Base-by-base conservation (phyloP, 768 basidiomycete genomes). In the Tricholoma flavovirens region DNA sequence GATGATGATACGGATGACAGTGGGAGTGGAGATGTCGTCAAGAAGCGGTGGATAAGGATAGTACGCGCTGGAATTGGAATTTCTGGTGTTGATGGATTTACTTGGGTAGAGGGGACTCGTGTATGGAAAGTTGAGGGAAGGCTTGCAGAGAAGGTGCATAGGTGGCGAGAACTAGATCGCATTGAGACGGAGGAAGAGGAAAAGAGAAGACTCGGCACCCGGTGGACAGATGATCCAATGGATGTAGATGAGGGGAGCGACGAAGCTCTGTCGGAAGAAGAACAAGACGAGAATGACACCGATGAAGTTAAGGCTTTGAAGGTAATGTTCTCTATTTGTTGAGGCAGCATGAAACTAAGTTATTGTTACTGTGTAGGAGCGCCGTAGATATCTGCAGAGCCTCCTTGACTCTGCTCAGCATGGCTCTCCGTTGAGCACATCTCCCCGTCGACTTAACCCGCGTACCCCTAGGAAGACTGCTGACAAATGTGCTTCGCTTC, bases 241-340 rank as follows among this genome's bases (percentile, higher is more conserved):
- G 88, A 90, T 54, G 72, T 88, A 1, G 90, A 90, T 61, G 83
- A 81, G 4, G 82, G 79, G 38, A 71, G 69, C 3, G 77, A 72
- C 11, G 80, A 75, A 14, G 60, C 59, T 5, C 67, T 71, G 1
- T 69, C 69, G 1, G 83, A 77, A 10, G 83, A 82, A 26, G 80
- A 71, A 61, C 83, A 85, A 22, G 83, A 87, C 53, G 84, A 83
- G 57, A 77, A 81, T 42, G 89, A 91, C 65, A 77, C 83, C 8
- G 82, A 83, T 19, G 85, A 89, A 64, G 82, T 95, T 35, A 84
- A 79, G 63, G 86, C 79, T n/a, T 77, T 95, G 53, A 93, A 92
- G 84, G 91, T 90, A 65, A 51, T 71, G 61, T 22, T 57, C 56
- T 26, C 29, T 43, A 53, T 35, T 49, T 42, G 45, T 56, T 49